Percentiles rank a stretch among this genome's conserved stretches.
phyloP scores from a whole-genome alignment of 2,329 filamentous ascomycete genomes.

The Taxawa tesnikishii region DNA sequence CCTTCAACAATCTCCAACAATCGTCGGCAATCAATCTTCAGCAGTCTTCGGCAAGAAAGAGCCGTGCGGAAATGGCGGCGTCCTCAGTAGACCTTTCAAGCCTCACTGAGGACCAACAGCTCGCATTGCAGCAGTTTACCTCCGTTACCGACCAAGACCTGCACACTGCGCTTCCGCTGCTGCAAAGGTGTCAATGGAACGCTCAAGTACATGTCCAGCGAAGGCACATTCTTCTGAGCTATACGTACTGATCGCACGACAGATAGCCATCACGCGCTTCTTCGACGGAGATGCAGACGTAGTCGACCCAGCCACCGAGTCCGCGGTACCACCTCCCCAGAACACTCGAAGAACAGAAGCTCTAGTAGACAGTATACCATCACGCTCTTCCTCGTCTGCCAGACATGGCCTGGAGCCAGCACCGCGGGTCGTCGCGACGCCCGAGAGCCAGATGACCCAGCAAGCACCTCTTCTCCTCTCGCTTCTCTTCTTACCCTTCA shows the following conservation, averaged over 20 bases:
- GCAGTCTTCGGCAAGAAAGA: too few relatives aligned
- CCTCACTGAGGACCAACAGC: conserved; percentile 67
- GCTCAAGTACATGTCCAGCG: conserved; percentile 50
- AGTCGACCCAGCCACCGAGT: conserved; percentile 68
- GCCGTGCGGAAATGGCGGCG: conserved; percentile 30
- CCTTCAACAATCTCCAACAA: too few relatives aligned
- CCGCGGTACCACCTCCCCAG: conserved; percentile 49
- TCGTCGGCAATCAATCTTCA: too few relatives aligned
- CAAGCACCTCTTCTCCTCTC: conserved; percentile 65
- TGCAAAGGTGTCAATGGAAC: conserved; percentile 90
- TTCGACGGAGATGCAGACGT: conserved; percentile 93
- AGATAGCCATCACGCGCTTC: conserved; percentile 96
- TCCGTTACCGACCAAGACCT: conserved; percentile 76
- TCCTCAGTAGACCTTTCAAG: conserved; percentile 46
- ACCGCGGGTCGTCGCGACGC: conserved; percentile 71
- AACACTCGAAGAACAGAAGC: conserved; percentile 59
- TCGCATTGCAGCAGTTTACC: conserved; percentile 76
- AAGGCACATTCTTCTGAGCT: conserved; percentile 6
- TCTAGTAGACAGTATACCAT: conserved; percentile 42
- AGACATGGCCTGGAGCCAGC: conserved; percentile 51
- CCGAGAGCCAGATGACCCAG: conserved; percentile 50
- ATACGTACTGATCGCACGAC: conserved; percentile 10
- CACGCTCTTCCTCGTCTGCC: not conserved
- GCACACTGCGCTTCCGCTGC: conserved; percentile 62
- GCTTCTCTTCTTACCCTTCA: conserved; percentile 71